Evolutionary conservation across 2,329 filamentous ascomycete species (phyloP).

Genomic region (Ophiocordyceps camponoti-saundersi): DNA sequence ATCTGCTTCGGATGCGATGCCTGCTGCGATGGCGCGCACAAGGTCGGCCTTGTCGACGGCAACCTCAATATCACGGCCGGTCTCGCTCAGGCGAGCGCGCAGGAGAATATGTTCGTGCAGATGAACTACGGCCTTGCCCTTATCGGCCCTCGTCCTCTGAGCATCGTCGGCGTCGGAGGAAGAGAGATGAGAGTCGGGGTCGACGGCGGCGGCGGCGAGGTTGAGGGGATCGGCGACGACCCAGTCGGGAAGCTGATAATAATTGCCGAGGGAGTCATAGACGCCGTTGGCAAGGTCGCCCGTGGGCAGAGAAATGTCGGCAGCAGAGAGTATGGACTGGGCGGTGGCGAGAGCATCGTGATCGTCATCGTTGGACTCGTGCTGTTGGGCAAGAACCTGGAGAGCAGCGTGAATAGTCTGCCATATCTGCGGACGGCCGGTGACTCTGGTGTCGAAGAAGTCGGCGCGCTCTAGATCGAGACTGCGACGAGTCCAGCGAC

Average conservation of each 20-base stretch:
- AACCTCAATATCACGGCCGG: conserved; percentile 44
- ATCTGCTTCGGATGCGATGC: conserved; percentile 26
- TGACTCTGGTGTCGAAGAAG: conserved; percentile 83
- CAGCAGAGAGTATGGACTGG: conserved; percentile 65
- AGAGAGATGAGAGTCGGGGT: conserved; percentile 7
- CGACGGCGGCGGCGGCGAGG: conserved; percentile 7
- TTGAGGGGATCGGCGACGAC: conserved; percentile 49
- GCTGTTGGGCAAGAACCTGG: conserved; percentile 46
- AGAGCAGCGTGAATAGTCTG: conserved; percentile 52
- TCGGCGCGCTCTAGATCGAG: conserved; percentile 57
- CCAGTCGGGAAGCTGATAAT: conserved; percentile 52
- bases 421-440: conserved; percentile 66
- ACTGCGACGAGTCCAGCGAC: conserved; percentile 51
- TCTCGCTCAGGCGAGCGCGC: conserved; percentile 48
- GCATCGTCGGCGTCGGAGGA: conserved; percentile 13
- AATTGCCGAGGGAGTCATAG: conserved; percentile 54
- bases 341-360: conserved; percentile 42
- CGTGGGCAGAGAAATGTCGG: conserved; percentile 57
- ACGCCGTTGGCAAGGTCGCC: conserved; percentile 55
- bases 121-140: conserved; percentile 38
- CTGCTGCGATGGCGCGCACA: conserved; percentile 45
- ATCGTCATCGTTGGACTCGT: conserved; percentile 18
- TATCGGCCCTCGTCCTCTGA: conserved; percentile 31
- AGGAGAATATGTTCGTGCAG: conserved; percentile 39
- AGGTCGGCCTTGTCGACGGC: conserved; percentile 40